Base-by-base conservation (phyloP, 257 asterid species). In the Eucommia ulmoides region DNA sequence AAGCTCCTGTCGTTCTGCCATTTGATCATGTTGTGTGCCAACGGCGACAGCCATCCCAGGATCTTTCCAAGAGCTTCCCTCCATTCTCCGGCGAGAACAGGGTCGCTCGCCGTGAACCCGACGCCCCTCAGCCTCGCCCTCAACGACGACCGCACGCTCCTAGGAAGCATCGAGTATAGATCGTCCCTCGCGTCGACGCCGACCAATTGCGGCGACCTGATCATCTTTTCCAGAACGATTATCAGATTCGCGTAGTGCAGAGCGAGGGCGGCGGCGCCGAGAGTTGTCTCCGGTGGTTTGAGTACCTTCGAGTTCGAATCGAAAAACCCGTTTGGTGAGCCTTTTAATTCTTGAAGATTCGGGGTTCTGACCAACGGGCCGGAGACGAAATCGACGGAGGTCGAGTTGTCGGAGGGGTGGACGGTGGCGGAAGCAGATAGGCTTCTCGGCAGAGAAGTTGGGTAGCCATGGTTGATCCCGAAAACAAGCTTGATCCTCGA, bases 1-100 rank as follows among this genome's bases (percentile, higher is more conserved):
- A 83, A 77, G 73, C 97, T 91, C 60, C 99, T 79, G 23, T 86
- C 99, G 16, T 82, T 81, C 66, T 91, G 99, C 99, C 99, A 91
- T 56, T 79, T 79, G 78, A 86, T 91, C 97, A 81, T 86, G 45
- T 86, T 76, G 22, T 91, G 99, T 0, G 99, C 99, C 60, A 91
- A 70, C 0, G 99, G 99, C 15, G 95, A 79, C 20, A 91, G 52
- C 99, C 99, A 91, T 0, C 79, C 92, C 46, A 91, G 50, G 1
- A 86, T 87, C 76, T 74, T 83, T 7, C 74, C 84, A 71, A 91
- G 41, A 5, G 99, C 96, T 1, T 81, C 93, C 50, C 91, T 70
- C 99, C 99, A 91, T 61, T 86, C 93, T 1, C 71, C 73, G 0
- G 95, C 97, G 1, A 91, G 94, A 10, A 17, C 53, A 3, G 89